Evolutionary conservation across 106 monocot species (phyloP).

Genomic region (Dendrobium nobile): DNA sequence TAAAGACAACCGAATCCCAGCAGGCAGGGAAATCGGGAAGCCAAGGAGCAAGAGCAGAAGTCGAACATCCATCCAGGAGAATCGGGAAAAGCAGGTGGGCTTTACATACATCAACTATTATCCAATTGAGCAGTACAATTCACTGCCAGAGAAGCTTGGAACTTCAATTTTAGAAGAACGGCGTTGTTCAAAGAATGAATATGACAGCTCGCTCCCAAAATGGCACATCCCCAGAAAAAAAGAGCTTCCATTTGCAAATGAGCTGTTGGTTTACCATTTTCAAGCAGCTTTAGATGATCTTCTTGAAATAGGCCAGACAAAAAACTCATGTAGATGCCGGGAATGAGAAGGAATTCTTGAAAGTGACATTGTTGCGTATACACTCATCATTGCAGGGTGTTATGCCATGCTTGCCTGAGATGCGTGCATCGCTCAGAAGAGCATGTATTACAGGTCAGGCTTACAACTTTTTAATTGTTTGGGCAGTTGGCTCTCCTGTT

Average conservation of each 20-base stretch:
- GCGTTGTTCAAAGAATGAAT: conserved; percentile 58
- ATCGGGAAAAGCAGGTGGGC: too few relatives aligned
- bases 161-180: conserved; percentile 59
- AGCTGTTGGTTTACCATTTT: conserved; percentile 76
- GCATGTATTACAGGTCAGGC: conserved; percentile 18
- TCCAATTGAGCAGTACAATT: conserved; percentile 83
- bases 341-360: conserved; percentile 83
- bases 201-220: conserved; percentile 35
- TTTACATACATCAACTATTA: conserved; percentile 23
- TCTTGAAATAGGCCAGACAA: conserved; percentile 53
- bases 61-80: too few relatives aligned
- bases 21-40: too few relatives aligned
- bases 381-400: conserved; percentile 85
- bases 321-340: conserved; percentile 72
- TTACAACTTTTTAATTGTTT: conserved; percentile 51
- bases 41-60: too few relatives aligned
- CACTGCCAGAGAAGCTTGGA: conserved; percentile 28
- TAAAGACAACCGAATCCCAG: too few relatives aligned
- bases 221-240: conserved; percentile 80
- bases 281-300: conserved; percentile 72
- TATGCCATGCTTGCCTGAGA: conserved; percentile 93
- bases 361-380: conserved; percentile 85
- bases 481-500: conserved; percentile 66
- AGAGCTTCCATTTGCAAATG: conserved; percentile 80
- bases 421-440: conserved; percentile 51